phyloP scores from a whole-genome alignment of 345 rosid species.

The Arabis alpina region DNA sequence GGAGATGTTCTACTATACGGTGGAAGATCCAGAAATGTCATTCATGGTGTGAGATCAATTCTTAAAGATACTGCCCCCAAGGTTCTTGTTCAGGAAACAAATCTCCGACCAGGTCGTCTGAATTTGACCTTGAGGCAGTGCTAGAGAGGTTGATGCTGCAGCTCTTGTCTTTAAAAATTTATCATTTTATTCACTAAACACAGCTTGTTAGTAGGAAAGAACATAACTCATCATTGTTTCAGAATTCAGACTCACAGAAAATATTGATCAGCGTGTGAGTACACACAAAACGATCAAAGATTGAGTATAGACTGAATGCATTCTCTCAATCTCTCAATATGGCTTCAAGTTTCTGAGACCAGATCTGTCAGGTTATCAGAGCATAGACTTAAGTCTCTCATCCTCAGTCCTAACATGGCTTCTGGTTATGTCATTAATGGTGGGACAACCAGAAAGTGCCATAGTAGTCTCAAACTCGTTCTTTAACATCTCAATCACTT shows the following conservation, averaged over 20 bases:
- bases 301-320: too few relatives aligned
- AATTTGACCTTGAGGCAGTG: constrained; percentile 89
- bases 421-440: constrained; percentile 61
- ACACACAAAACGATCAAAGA: too few relatives aligned
- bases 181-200: too few relatives aligned
- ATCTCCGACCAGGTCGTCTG: constrained; percentile 65
- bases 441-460: constrained; percentile 84
- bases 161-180: too few relatives aligned
- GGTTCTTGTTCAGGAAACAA: constrained; percentile 53
- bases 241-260: too few relatives aligned
- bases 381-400: constrained; percentile 58
- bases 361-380: constrained; percentile 24
- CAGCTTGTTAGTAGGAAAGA: too few relatives aligned
- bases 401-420: constrained; percentile 54
- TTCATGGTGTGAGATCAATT: constrained; percentile 72
- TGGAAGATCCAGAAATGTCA: constrained; percentile 68
- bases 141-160: constrained; percentile 18
- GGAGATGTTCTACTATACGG: constrained; percentile 85
- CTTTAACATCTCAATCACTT: constrained; percentile 71
- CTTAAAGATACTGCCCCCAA: constrained; percentile 54
- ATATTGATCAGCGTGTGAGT: too few relatives aligned
- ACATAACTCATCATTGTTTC: too few relatives aligned
- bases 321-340: too few relatives aligned
- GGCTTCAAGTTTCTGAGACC: background rate
- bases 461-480: constrained; percentile 77